Conservation (phyloP, 768 basidiomycete species). For the Amanita muscaria region DNA sequence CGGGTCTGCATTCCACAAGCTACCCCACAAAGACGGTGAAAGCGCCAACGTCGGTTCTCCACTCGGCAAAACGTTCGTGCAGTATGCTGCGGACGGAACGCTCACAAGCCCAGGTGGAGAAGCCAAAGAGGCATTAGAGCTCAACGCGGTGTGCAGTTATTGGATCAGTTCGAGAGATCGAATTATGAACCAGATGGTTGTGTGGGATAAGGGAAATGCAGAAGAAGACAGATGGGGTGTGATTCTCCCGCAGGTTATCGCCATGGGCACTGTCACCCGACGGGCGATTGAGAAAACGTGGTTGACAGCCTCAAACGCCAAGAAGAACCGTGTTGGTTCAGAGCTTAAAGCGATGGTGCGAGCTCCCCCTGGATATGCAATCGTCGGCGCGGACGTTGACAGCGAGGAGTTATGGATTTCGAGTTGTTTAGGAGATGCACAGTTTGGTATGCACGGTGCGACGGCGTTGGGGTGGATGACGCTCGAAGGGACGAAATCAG, state of each 20-base stretch:
- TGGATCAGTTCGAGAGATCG: constrained; percentile 95
- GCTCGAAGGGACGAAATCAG: constrained; percentile 90
- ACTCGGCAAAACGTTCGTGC: constrained; percentile 81
- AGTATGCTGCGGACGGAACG: constrained; percentile 80
- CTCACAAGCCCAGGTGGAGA: constrained; percentile 74
- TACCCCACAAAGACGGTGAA: constrained; percentile 96
- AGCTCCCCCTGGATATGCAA: constrained; percentile 85
- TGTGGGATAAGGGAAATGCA: constrained; percentile 52
- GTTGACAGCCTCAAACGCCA: constrained; percentile 97
- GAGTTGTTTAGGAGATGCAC: constrained; percentile 96
- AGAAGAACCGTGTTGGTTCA: constrained; percentile 95
- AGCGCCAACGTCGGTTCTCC: constrained; percentile 93
- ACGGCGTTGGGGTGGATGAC: constrained; percentile 99
- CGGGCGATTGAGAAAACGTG: constrained; percentile 97
- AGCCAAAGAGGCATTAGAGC: constrained; percentile 77
- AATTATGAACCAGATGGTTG: constrained; percentile 86
- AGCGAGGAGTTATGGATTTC: constrained; percentile 99
- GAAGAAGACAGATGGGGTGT: constrained; percentile 63
- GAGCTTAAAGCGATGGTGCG: constrained; percentile 98
- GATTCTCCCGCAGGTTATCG: constrained; percentile 92
- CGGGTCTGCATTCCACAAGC: constrained; percentile 72
- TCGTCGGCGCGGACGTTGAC: constrained; percentile 98
- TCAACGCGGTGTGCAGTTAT: constrained; percentile 94
- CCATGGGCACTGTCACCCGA: constrained; percentile 98
- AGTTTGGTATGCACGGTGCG: constrained; percentile 94